Evolutionary conservation across 306 rosid species (phyloP), one percentile per base, ranked within the genome.

Genomic region (Fagus sylvatica): DNA sequence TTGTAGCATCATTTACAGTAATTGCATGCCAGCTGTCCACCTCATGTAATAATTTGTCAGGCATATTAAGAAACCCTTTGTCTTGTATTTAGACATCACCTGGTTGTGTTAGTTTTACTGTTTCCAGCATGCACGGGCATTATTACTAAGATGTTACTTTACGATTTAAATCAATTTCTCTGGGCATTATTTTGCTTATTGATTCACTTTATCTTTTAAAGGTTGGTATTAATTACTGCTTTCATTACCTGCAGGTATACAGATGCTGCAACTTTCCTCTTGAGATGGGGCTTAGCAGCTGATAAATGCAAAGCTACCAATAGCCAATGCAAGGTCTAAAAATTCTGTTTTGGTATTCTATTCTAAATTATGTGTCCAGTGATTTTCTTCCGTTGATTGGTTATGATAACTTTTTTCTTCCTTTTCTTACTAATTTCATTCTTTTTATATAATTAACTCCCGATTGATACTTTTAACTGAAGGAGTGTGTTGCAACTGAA

Each of bases 291-390:
- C 64, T 74, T 91, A 85, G 89, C 97, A 28, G 98, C 98, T 76
- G 98, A 95, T 85, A 89, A 93, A 73, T 87, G 91, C 83, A 91
- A 88, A 82, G 99, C 99, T 61, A 82, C 93, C 76, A 89, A 93
- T 77, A 93, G 96, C 85, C 98, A 95, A 67, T 85, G 86, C 89
- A 95, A 93, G 99, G 99, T 67, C n/a, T 9, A 5, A 57, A 71
- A 12, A 51, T 12, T 66, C 40, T 74, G 19, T 55, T 68, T 36
- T 51, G 66, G 48, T 28, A 42, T 17, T 75, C n/a, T 46, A 62
- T 43, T 41, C 39, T 6, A n/a, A 73, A 71, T 19, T 54, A 17
- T 53, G 33, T 61, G 75, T 36, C 69, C 3, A 59, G 0, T 2
- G 42, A 42, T 28, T 67, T 28, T 70, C 11, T 30, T 30, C 69